Evolutionary conservation across 73 alveolate genomes (phyloP).

Genomic region (Paramecium sexaurelia): DNA sequence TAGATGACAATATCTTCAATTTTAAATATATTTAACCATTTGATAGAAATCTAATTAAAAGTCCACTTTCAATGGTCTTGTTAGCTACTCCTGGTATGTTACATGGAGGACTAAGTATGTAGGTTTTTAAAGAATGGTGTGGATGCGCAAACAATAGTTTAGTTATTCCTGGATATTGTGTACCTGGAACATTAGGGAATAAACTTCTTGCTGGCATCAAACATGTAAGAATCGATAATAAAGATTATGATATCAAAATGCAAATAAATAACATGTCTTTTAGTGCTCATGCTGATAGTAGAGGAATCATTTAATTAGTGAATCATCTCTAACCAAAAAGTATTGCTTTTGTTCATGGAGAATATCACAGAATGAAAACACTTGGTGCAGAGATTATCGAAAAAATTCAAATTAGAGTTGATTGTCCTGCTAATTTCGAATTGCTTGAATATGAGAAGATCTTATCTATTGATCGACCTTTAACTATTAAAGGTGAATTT

Average conservation of each 20-base stretch:
- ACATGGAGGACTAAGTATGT: slow-evolving; percentile 95
- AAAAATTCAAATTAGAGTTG: not conserved
- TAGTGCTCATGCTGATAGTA: slow-evolving; percentile 99
- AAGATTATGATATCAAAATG: slow-evolving; percentile 84
- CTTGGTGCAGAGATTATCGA: not conserved
- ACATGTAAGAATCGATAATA: slow-evolving; percentile 87
- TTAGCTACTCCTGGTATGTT: slow-evolving; percentile 99
- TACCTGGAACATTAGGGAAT: slow-evolving; percentile 96
- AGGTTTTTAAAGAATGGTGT: slow-evolving; percentile 95
- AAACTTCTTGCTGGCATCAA: slow-evolving; percentile 87
- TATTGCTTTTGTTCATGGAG: slow-evolving; percentile 28
- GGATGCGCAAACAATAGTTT: slow-evolving; percentile 88
- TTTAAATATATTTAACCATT: slow-evolving; percentile 92
- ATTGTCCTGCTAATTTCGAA: not conserved
- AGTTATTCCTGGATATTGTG: slow-evolving; percentile 98
- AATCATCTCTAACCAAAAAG: too few species aligned
- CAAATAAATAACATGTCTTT: slow-evolving; percentile 91
- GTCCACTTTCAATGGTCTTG: slow-evolving; percentile 93
- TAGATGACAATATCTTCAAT: slow-evolving; percentile 87
- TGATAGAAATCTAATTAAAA: slow-evolving; percentile 83
- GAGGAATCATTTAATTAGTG: not conserved
- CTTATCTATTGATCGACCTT: not conserved
- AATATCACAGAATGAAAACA: slow-evolving; percentile 22
- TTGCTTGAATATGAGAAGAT: not conserved
- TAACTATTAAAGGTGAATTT: not conserved